These are phyloP conservation scores for Quercus alba DNA, from an alignment of 306 rosid genomes.

Conservation along the genomic window DNA sequence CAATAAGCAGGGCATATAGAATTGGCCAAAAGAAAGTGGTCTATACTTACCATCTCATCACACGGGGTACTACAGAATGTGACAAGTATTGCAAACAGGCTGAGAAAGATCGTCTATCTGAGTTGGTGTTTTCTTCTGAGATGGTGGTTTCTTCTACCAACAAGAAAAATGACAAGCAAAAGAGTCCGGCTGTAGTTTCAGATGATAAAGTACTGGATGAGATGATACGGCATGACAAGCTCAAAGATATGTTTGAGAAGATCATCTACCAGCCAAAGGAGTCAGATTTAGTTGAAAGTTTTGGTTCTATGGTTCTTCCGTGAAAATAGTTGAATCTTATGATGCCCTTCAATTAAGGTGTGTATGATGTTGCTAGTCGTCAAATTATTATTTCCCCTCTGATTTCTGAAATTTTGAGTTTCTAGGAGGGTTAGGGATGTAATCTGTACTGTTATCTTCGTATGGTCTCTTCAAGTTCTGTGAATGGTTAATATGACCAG, in stretches of 20 bases:
- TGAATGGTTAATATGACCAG: too few species aligned
- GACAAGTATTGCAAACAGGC: constrained; percentile 21
- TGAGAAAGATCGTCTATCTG: constrained; percentile 29
- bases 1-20: constrained; percentile 36
- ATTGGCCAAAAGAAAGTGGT: constrained; percentile 34
- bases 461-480: too few species aligned
- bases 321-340: too few species aligned
- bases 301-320: too few species aligned
- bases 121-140: constrained; percentile 18
- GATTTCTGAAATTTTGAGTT: too few species aligned
- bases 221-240: constrained; percentile 19
- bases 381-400: too few species aligned
- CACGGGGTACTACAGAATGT: constrained; percentile 18
- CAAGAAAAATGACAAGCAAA: not conserved
- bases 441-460: too few species aligned
- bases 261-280: constrained; percentile 12
- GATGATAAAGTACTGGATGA: constrained; percentile 29
- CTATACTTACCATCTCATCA: constrained; percentile 30
- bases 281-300: constrained; percentile 1
- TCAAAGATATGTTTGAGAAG: constrained; percentile 29
- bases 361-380: too few species aligned
- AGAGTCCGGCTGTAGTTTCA: not conserved
- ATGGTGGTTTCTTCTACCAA: constrained; percentile 1
- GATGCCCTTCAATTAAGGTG: too few species aligned
- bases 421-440: too few species aligned